Evolutionary conservation across 768 basidiomycete genomes (phyloP), one percentile per base, ranked within the genome.

Genomic region (Piloderma croceum): DNA sequence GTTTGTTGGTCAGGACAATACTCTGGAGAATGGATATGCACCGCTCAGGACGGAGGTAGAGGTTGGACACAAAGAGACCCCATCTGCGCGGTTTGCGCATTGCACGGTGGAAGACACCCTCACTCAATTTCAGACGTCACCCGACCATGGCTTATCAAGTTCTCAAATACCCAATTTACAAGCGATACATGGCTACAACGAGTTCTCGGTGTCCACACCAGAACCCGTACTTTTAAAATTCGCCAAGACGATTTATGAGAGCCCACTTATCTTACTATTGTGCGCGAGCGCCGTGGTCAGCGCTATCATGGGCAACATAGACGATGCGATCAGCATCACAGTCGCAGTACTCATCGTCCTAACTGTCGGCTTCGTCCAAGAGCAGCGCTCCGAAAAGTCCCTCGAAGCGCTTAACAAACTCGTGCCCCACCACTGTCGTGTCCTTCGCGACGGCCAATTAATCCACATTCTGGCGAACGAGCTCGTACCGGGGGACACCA

Each of bases 351-450:
- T 89, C 21, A 97, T 97, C 42, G 93, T 98, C 18, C 65, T 98
- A 5, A 93, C 92, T 25, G 93, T 98, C 47, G 94, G 90, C 7
- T 98, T 97, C 55, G 80, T 98, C 22, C 93, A 98, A 61, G 93
- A 98, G 61, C 80, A 86, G 45, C 75, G 93, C 23, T 97, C 94
- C 1, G 93, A 97, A 58, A 82, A 96, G 64, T 90, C 88, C 44
- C 69, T 98, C 20, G 91, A 96, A 61, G 90, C 93, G 0, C 70
- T 98, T 24, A 96, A 92, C 68, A 96, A 93, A 61, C 83, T 98
- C 31, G 93, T 98, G 17, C 93, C 93, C 0, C 93, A 98, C 60
- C 90, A 94, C 58, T 94, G 91, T 57, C 90, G 93, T 56, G 81
- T 96, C 45, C 71, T 87, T 39, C 85, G 92, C 11, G 83, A 83